phyloP scores from a whole-genome alignment of 768 basidiomycete species.

The Nidularia sp. region DNA sequence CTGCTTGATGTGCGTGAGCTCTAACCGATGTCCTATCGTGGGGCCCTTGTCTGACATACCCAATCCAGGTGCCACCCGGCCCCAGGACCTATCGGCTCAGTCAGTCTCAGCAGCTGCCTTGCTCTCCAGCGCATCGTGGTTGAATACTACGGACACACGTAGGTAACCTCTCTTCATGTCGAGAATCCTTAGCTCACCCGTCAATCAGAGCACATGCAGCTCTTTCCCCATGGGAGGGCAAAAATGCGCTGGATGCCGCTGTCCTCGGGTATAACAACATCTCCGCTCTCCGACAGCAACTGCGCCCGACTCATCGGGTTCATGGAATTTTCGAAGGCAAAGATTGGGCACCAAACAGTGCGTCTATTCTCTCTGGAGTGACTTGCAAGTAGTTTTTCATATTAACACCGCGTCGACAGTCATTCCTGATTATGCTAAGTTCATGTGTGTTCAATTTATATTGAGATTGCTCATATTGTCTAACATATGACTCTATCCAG shows the following conservation, averaged over 20 bases:
- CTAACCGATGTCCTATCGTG: neutral
- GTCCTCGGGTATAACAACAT: constrained; percentile 80
- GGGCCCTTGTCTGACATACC: too few species aligned
- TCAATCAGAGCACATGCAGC: constrained; percentile 68
- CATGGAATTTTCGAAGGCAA: constrained; percentile 77
- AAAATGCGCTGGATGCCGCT: constrained; percentile 84
- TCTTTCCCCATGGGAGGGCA: constrained; percentile 81
- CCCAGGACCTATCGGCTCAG: constrained; percentile 66
- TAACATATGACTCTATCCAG: constrained; percentile 19
- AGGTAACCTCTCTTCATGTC: constrained; percentile 7
- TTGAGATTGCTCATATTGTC: neutral
- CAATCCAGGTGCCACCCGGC: constrained; percentile 72
- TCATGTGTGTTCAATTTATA: constrained; percentile 40
- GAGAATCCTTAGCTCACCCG: neutral
- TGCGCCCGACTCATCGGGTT: constrained; percentile 70
- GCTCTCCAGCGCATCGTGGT: constrained; percentile 57
- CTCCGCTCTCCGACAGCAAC: constrained; percentile 77
- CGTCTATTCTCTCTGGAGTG: constrained; percentile 9
- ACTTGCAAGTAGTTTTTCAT: neutral
- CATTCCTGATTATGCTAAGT: constrained; percentile 77
- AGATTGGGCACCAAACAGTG: constrained; percentile 74
- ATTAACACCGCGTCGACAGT: constrained; percentile 35
- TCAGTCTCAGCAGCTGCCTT: constrained; percentile 61
- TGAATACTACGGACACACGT: constrained; percentile 77
- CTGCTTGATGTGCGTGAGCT: constrained; percentile 60